Percentiles rank a stretch among this genome's conserved stretches.
phyloP scores from a whole-genome alignment of 148 eudicot species.

The Camellia lanceoleosa region DNA sequence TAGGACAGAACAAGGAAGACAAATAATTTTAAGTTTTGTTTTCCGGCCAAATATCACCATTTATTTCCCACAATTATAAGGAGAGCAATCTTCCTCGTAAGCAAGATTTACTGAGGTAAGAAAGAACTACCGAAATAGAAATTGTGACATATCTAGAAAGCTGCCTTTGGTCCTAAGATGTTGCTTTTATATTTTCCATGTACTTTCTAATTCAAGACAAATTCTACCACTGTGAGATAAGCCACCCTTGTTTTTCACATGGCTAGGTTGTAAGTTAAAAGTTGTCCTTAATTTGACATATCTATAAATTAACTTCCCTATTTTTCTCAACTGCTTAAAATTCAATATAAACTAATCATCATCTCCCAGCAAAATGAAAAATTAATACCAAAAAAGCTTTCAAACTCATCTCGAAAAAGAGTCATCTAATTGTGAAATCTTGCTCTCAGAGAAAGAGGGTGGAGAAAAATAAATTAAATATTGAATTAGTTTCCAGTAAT shows the following conservation, averaged over 20 bases:
- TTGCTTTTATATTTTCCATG: conserved; percentile 30
- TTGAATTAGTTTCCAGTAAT: too few relatives aligned
- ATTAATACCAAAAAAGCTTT: background rate
- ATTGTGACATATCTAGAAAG: background rate
- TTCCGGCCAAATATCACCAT: conserved; percentile 93
- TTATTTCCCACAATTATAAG: conserved; percentile 88
- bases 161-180: background rate
- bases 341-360: too few relatives aligned
- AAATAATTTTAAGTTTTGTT: conserved; percentile 23
- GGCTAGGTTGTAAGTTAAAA: conserved; percentile 72
- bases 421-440: too few relatives aligned
- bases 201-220: conserved; percentile 69
- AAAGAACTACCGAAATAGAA: background rate
- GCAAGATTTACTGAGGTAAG: conserved; percentile 84
- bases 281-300: too few relatives aligned
- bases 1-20: background rate
- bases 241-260: conserved; percentile 89
- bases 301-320: background rate
- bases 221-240: conserved; percentile 63
- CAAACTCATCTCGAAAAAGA: background rate
- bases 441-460: too few relatives aligned
- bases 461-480: too few relatives aligned
- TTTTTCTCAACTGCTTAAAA: background rate
- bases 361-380: background rate
- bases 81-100: conserved; percentile 90